Evolutionary conservation across 768 basidiomycete species (phyloP), one percentile per base, ranked within the genome.

Genomic region (Termitomyces sp.): DNA sequence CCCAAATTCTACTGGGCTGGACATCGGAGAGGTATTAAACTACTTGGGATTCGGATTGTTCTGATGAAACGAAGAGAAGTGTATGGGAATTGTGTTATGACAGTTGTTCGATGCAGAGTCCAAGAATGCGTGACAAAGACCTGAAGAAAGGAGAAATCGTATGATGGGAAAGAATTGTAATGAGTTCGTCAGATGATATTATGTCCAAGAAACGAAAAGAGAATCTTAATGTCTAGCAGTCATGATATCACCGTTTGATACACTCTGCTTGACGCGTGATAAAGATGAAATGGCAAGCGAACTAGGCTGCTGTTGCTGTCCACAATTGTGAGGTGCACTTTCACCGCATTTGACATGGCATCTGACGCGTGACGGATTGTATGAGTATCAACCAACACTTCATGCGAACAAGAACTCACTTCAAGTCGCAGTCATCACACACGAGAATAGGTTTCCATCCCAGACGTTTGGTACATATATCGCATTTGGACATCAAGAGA

Each of bases 261-360:
- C 69, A 52, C 67, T 73, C 61, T 72, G 75, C 63, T 72, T 76
- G 54, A 74, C 69, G 57, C 72, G 77, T 22, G 74, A 75, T 8
- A 76, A 66, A 9, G 77, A 74, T 13, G 76, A 75, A 12, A 71
- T 63, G 20, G 73, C 63, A 42, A 66, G 67, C 36, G 66, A 57
- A 46, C 69, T 68, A 10, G 20, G 65, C 70, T 42, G 72, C 67
- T 8, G 64, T 56, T 26, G 77, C 75, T 12, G 56, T 20, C 88
- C 90, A 65, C 92, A 93, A 69, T 93, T 87, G 54, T 79, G 76
- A 10, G 92, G 91, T 13, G 92, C 91, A 47, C 81, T 65, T 67
- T 94, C 92, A 18, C 91, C 92, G 64, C 92, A 94, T 68, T 92
- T 92, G 61, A 90, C 78, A 66, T 94, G 92, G n/a, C 88, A 81